Percentiles rank a stretch among this genome's conserved stretches.
Evolutionary conservation across 192 early-diverging fungal species (phyloP).

Genomic region (Backusella mclennaniae): DNA sequence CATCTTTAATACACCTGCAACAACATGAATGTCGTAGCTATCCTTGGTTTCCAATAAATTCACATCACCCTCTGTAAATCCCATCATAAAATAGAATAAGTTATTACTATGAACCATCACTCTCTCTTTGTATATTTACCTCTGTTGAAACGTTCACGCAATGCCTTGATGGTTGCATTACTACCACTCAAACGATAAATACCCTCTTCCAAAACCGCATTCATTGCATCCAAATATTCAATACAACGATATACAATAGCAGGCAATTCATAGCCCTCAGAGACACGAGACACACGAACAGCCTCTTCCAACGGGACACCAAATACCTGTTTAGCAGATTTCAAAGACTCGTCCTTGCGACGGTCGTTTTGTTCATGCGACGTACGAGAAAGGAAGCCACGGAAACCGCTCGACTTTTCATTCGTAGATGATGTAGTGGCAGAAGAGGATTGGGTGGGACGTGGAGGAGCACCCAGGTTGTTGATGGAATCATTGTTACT

Average conservation of each 20-base stretch:
- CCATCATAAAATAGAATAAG: neutral
- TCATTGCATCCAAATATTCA: conserved; percentile 91
- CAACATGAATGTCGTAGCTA: conserved; percentile 90
- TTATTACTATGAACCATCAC: conserved; percentile 14
- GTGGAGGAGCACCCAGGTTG: conserved; percentile 1
- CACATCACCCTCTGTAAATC: conserved; percentile 65
- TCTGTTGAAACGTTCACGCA: conserved; percentile 81
- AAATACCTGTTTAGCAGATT: conserved; percentile 61
- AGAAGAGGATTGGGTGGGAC: conserved; percentile 18
- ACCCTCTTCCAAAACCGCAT: conserved; percentile 90
- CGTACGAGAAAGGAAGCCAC: conserved; percentile 21
- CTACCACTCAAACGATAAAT: conserved; percentile 92
- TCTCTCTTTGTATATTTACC: conserved; percentile 26
- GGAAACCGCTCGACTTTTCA: neutral
- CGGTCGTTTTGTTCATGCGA: conserved; percentile 24
- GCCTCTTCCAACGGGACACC: conserved; percentile 82
- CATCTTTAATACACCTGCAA: conserved; percentile 89
- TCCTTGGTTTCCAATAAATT: conserved; percentile 58
- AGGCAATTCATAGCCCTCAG: conserved; percentile 81
- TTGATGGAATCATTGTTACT: conserved; percentile 4
- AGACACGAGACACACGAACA: conserved; percentile 65
- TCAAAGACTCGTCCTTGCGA: conserved; percentile 5
- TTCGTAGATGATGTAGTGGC: neutral
- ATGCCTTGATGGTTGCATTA: conserved; percentile 62
- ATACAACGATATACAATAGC: conserved; percentile 93